Evolutionary conservation across 2,329 filamentous ascomycete genomes (phyloP).

Genomic region (Cladosporium sp.): DNA sequence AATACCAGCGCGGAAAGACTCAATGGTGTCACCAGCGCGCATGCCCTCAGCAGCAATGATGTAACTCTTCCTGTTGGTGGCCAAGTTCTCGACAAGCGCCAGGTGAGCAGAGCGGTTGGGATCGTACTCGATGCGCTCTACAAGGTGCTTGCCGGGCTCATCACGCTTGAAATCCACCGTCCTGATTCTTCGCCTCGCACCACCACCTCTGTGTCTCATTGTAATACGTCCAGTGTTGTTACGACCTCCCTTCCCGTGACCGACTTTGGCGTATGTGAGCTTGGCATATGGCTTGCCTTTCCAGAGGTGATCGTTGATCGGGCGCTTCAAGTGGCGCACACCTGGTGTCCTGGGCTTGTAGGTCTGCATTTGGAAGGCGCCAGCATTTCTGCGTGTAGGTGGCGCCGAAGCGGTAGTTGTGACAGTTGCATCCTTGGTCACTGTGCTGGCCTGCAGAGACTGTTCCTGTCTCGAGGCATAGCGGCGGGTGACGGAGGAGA

Average conservation of each 20-base stretch:
- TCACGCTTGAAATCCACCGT: constrained; percentile 83
- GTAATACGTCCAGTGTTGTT: constrained; percentile 85
- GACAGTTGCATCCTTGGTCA: constrained; percentile 24
- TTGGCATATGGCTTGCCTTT: constrained; percentile 80
- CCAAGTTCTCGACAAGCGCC: constrained; percentile 73
- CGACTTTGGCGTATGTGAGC: constrained; percentile 88
- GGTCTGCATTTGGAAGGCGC: constrained; percentile 59
- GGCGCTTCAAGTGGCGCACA: constrained; percentile 82
- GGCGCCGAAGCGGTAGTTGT: constrained; percentile 25
- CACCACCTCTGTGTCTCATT: constrained; percentile 87
- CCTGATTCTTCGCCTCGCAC: constrained; percentile 84
- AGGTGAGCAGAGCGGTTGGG: constrained; percentile 91
- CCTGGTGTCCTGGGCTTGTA: constrained; percentile 94
- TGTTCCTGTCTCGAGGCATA: constrained; percentile 40
- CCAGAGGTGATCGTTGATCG: constrained; percentile 95
- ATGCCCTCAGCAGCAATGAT: constrained; percentile 94
- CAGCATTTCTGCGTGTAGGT: constrained; percentile 26
- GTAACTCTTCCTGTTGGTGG: constrained; percentile 75
- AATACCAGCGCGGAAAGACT: constrained; percentile 88
- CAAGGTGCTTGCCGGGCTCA: constrained; percentile 74
- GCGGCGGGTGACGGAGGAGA: constrained; percentile 44
- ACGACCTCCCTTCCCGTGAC: constrained; percentile 85
- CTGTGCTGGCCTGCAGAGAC: constrained; percentile 17
- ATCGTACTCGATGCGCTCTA: constrained; percentile 95
- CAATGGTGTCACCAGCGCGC: constrained; percentile 82